A percentile compares a stretch with the other conserved stretches of the same genome.
Conservation (phyloP, 148 eudicot species). For the Nepenthes gracilis region DNA sequence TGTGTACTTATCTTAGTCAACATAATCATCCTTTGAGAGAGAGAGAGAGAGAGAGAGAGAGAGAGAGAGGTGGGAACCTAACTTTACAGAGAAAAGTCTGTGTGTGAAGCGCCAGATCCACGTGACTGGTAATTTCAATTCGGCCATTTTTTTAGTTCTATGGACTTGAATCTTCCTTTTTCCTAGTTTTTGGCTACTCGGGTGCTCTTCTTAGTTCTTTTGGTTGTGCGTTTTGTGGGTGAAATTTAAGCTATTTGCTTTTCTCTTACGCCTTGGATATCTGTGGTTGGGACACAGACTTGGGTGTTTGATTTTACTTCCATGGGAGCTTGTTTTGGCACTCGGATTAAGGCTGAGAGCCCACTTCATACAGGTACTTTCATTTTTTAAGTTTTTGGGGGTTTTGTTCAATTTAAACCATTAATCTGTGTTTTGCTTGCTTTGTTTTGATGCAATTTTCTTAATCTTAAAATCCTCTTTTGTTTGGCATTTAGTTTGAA, state of each 20-base stretch:
- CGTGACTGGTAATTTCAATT: neutral
- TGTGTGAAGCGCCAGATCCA: slow-evolving; percentile 7
- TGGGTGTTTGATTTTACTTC: neutral
- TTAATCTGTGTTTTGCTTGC: neutral
- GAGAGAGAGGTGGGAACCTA: neutral
- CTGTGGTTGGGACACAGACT: neutral
- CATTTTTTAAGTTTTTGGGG: neutral
- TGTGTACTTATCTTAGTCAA: neutral
- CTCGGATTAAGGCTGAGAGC: slow-evolving; percentile 10
- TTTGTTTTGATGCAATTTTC: too few species aligned
- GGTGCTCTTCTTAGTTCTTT: neutral
- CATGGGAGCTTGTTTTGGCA: slow-evolving; percentile 13
- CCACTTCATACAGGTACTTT: slow-evolving; percentile 7
- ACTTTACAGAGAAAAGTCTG: slow-evolving; percentile 4
- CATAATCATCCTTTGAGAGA: neutral
- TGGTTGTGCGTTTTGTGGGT: neutral
- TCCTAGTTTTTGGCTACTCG: neutral
- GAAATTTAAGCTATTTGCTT: neutral
- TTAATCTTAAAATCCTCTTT: too few species aligned
- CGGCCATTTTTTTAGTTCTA: neutral
- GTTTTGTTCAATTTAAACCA: neutral
- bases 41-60: slow-evolving; percentile 3
- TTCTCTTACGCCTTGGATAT: neutral
- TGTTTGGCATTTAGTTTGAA: too few species aligned
- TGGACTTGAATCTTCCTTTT: neutral